These are phyloP conservation scores for Carnegiea gigantea DNA, from an alignment of 179 eudicot species.

Conservation along the genomic window DNA sequence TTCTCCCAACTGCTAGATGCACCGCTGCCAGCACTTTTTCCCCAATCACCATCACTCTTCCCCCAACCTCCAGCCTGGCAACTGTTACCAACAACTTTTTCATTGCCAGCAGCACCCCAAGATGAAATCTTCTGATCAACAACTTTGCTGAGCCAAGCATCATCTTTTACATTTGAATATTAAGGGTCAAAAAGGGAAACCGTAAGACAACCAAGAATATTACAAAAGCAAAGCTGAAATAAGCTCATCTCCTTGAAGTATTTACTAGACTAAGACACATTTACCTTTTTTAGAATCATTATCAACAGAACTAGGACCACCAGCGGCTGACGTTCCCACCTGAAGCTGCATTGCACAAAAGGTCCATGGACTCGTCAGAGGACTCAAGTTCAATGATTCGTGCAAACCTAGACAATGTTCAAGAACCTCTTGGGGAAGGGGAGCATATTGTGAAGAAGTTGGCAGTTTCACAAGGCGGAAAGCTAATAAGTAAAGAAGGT, in stretches of 20 bases:
- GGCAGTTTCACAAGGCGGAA: not conserved
- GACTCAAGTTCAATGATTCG: not conserved
- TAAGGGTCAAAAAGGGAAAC: not conserved
- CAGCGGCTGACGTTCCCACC: conserved; percentile 26
- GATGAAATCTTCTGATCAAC: not conserved
- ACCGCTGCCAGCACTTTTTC: conserved; percentile 12
- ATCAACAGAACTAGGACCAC: conserved; percentile 24
- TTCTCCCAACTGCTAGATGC: conserved; percentile 35
- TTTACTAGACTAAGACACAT: not conserved
- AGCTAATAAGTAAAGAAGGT: conserved; percentile 3
- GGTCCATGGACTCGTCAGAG: conserved; percentile 2
- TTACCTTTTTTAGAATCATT: conserved; percentile 42
- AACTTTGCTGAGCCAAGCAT: conserved; percentile 55
- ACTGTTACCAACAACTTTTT: not conserved
- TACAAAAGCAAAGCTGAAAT: not conserved
- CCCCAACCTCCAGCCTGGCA: too few species aligned
- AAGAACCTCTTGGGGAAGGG: not conserved
- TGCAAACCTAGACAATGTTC: not conserved
- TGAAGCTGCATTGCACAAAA: conserved; percentile 32
- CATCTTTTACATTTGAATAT: conserved; percentile 34
- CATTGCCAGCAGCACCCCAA: conserved; percentile 7
- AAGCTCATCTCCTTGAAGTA: not conserved
- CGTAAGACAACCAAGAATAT: not conserved
- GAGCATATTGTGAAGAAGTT: conserved; percentile 10
- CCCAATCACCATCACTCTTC: too few species aligned